Evolutionary conservation across 257 asterid genomes (phyloP).

Genomic region (Datura wrightii): DNA sequence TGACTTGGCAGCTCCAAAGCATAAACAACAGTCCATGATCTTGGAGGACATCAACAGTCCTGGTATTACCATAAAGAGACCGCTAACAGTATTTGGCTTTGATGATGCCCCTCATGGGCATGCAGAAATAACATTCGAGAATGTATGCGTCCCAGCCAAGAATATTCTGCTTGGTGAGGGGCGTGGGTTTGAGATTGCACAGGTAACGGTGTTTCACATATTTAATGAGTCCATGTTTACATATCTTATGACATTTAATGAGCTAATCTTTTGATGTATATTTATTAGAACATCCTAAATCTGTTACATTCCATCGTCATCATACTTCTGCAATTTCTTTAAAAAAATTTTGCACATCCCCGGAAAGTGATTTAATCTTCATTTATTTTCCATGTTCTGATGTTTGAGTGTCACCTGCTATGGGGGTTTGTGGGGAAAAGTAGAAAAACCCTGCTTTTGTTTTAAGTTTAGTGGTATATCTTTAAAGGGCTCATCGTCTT

Average conservation of each 20-base stretch:
- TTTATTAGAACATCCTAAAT: conserved; percentile 13
- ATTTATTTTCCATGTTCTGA: background rate
- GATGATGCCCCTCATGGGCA: conserved; percentile 99
- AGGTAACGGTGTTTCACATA: conserved; percentile 50
- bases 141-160: conserved; percentile 67
- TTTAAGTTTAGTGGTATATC: conserved; percentile 9
- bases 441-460: background rate
- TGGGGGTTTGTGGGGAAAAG: background rate
- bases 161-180: conserved; percentile 94
- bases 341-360: background rate
- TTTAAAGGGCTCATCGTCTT: background rate
- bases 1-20: conserved; percentile 76
- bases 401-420: background rate
- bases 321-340: background rate
- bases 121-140: conserved; percentile 84
- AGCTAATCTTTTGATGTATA: background rate
- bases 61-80: conserved; percentile 76
- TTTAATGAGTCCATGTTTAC: background rate
- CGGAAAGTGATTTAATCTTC: conserved; percentile 2
- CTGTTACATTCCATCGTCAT: conserved; percentile 7
- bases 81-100: conserved; percentile 87
- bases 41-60: conserved; percentile 79
- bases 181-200: conserved; percentile 98
- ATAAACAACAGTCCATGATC: conserved; percentile 93
- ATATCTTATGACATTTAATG: conserved; percentile 7